Evolutionary conservation across 768 basidiomycete genomes (phyloP).

Genomic region (Kwoniella sp.): DNA sequence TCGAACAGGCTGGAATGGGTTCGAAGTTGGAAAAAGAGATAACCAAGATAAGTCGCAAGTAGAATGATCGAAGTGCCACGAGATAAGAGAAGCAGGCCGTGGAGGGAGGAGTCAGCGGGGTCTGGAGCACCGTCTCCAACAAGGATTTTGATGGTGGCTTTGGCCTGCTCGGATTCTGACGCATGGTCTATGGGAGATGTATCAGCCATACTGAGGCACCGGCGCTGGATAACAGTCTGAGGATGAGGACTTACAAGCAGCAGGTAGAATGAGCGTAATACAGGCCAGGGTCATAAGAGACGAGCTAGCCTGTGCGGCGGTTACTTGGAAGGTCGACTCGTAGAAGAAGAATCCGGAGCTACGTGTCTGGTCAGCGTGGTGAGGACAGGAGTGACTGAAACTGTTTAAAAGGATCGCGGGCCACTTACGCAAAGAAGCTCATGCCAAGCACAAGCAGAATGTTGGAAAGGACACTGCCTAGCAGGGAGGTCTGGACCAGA

Average conservation of each 20-base stretch:
- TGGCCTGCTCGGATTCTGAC: slow-evolving; percentile 32
- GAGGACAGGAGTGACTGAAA: neutral
- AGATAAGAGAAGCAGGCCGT: slow-evolving; percentile 72
- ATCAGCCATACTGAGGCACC: no score
- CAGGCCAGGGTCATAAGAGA: slow-evolving; percentile 83
- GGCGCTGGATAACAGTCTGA: no score
- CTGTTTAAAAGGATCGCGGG: neutral
- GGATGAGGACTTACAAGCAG: slow-evolving; percentile 71
- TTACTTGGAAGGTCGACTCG: slow-evolving; percentile 75
- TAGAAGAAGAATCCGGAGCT: slow-evolving; percentile 66
- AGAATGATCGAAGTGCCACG: slow-evolving; percentile 77
- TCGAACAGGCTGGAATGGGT: slow-evolving; percentile 71
- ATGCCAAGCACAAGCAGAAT: slow-evolving; percentile 85
- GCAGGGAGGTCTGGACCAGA: slow-evolving; percentile 89
- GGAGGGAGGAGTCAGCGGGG: slow-evolving; percentile 44
- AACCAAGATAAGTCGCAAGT: slow-evolving; percentile 67
- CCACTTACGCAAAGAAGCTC: slow-evolving; percentile 71
- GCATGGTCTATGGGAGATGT: slow-evolving; percentile 38
- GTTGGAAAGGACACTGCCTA: slow-evolving; percentile 89
- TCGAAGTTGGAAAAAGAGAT: slow-evolving; percentile 63
- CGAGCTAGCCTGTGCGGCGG: slow-evolving; percentile 73
- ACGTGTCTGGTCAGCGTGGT: slow-evolving; percentile 10
- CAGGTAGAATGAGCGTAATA: slow-evolving; percentile 87
- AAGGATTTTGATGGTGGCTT: slow-evolving; percentile 22
- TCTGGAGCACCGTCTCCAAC: slow-evolving; percentile 39